Percentiles rank a stretch among this genome's conserved stretches.
phyloP scores from a whole-genome alignment of 2,329 filamentous ascomycete species.

The Rutstroemia sp. region DNA sequence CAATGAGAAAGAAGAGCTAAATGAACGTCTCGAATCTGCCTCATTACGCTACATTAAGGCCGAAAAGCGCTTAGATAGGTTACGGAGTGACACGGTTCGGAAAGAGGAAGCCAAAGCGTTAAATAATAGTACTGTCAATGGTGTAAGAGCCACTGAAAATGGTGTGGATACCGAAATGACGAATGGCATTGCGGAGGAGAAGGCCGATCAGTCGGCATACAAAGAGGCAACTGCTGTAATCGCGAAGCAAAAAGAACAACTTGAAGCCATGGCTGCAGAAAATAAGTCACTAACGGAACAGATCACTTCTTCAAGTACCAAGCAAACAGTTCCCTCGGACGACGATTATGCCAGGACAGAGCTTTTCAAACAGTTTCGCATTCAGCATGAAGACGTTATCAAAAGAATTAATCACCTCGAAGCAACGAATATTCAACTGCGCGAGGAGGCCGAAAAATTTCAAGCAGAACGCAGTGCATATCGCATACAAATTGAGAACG shows the following conservation, averaged over 20 bases:
- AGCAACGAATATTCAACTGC: constrained; percentile 75
- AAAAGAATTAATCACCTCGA: constrained; percentile 88
- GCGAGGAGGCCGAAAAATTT: constrained; percentile 77
- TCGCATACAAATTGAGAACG: constrained; percentile 72
- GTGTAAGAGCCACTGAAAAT: constrained; percentile 36
- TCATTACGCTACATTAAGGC: constrained; percentile 90
- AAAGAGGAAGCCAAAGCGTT: constrained; percentile 88
- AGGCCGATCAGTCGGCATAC: constrained; percentile 65
- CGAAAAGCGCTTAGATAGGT: constrained; percentile 87
- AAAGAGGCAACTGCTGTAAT: constrained; percentile 71
- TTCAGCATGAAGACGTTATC: constrained; percentile 86
- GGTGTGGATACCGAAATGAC: constrained; percentile 35
- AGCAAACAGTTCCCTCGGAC: constrained; percentile 69
- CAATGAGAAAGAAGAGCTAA: constrained; percentile 75
- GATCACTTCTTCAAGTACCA: constrained; percentile 62
- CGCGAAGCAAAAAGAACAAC: constrained; percentile 80
- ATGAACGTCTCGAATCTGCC: constrained; percentile 79
- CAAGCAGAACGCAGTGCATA: constrained; percentile 80
- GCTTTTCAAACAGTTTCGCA: constrained; percentile 85
- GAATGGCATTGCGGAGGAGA: constrained; percentile 46
- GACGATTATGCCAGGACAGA: constrained; percentile 93
- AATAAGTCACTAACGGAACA: constrained; percentile 70
- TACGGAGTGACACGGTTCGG: constrained; percentile 81
- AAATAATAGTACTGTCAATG: constrained; percentile 37
- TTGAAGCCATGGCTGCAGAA: constrained; percentile 71